These are phyloP conservation scores for Adiantum capillusveneris DNA, from an alignment of 75 land plant genomes.

Conservation along the genomic window DNA sequence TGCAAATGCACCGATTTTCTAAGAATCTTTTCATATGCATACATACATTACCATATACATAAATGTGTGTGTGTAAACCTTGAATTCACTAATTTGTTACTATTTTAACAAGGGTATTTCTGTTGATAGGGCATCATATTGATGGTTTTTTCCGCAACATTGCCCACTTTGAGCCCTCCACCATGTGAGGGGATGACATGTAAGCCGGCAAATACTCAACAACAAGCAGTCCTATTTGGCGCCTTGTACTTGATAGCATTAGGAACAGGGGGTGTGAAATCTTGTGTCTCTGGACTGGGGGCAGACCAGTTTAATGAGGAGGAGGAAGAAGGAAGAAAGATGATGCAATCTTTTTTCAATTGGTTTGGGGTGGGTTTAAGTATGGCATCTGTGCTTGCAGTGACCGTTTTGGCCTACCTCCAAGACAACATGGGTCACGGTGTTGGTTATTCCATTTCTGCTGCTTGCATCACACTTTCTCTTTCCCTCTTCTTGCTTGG, in stretches of 20 bases:
- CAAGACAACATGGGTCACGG: conserved; percentile 12
- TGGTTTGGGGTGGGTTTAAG: conserved; percentile 20
- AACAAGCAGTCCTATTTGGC: conserved; percentile 14
- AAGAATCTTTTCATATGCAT: too few relatives aligned
- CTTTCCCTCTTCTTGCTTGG: too few relatives aligned
- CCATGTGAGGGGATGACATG: conserved; percentile 9
- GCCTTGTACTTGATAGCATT: conserved; percentile 23
- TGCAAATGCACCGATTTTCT: too few relatives aligned
- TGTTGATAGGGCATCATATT: too few relatives aligned
- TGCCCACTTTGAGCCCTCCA: too few relatives aligned
- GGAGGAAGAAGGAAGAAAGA: conserved; percentile 15
- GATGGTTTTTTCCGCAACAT: too few relatives aligned
- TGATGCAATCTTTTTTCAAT: conserved; percentile 35
- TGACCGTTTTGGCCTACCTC: conserved; percentile 18
- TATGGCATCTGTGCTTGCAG: conserved; percentile 9
- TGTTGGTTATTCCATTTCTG: too few relatives aligned
- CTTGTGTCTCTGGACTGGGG: conserved; percentile 35
- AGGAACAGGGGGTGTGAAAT: conserved; percentile 32
- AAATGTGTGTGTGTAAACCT: too few relatives aligned
- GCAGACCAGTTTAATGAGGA: conserved; percentile 31
- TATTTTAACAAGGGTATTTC: too few relatives aligned
- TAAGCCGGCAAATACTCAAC: conserved; percentile 23
- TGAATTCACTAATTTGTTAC: too few relatives aligned
- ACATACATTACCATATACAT: too few relatives aligned
- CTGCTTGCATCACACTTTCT: too few relatives aligned